Conservation (phyloP, 768 basidiomycete species). For the Serendipita vermifera region DNA sequence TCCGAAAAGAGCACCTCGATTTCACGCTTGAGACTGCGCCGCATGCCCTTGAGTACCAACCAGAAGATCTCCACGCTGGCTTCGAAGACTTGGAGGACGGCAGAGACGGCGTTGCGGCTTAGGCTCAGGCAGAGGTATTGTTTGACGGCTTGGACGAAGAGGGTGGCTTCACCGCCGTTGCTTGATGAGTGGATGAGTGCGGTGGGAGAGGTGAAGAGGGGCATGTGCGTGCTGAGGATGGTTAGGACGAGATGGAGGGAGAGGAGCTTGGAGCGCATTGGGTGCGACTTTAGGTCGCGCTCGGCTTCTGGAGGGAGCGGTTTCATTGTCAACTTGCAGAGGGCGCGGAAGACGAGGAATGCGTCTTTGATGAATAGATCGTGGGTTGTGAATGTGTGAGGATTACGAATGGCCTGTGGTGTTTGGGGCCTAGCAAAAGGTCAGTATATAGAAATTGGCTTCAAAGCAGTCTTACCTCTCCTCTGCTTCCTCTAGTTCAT, state of each 20-base stretch:
- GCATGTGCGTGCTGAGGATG: conserved; percentile 82
- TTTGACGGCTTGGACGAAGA: conserved; percentile 85
- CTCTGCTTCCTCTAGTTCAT: neutral
- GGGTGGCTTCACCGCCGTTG: conserved; percentile 72
- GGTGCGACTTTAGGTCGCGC: conserved; percentile 89
- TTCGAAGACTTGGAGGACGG: conserved; percentile 94
- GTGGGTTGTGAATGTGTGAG: conserved; percentile 48
- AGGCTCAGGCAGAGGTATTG: conserved; percentile 90
- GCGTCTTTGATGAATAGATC: conserved; percentile 96
- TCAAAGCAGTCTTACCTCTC: neutral
- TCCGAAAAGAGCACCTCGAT: conserved; percentile 97
- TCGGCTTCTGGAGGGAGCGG: conserved; percentile 90
- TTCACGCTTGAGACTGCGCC: conserved; percentile 98
- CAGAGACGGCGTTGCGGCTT: conserved; percentile 89
- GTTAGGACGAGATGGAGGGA: conserved; percentile 90
- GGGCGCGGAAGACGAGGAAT: conserved; percentile 90
- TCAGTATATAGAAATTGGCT: neutral
- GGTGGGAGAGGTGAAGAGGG: conserved; percentile 72
- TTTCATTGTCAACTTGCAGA: conserved; percentile 98
- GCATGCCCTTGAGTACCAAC: conserved; percentile 86
- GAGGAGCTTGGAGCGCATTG: conserved; percentile 92
- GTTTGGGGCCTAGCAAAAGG: neutral
- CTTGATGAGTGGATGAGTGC: conserved; percentile 90
- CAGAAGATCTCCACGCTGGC: conserved; percentile 98
- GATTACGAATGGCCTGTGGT: conserved; percentile 19